Percentiles rank a stretch among this genome's conserved stretches.
Evolutionary conservation across 2,329 filamentous ascomycete genomes (phyloP).

Genomic region (Cladosporium velox): DNA sequence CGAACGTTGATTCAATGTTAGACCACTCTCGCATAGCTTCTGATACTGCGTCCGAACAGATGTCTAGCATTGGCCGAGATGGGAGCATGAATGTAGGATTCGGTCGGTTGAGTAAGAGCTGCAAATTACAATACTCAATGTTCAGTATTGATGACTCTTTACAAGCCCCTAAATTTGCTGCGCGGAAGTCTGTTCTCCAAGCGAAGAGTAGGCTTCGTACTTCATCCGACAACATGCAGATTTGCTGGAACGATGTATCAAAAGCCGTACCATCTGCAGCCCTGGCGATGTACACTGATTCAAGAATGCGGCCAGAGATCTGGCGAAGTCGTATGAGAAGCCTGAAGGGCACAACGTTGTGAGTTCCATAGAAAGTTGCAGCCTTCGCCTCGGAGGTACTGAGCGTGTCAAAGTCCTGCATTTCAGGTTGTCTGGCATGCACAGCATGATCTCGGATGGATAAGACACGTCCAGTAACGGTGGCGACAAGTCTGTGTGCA

Average conservation of each 20-base stretch:
- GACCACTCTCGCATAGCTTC: conserved; percentile 4
- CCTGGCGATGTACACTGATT: background rate
- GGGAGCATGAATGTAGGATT: conserved; percentile 4
- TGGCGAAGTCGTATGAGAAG: background rate
- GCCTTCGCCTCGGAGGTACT: background rate
- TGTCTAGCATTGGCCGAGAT: background rate
- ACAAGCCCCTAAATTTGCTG: background rate
- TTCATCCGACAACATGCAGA: conserved; percentile 1
- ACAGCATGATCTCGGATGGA: background rate
- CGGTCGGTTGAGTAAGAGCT: background rate
- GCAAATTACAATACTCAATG: conserved; percentile 4
- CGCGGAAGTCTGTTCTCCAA: background rate
- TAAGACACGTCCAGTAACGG: background rate
- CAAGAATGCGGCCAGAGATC: background rate
- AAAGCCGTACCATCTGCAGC: conserved; percentile 1
- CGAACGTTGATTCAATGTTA: background rate
- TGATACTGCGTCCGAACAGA: background rate
- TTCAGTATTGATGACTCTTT: background rate
- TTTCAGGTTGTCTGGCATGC: background rate
- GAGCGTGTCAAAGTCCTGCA: background rate
- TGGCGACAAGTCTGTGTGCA: background rate
- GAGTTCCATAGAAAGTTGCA: background rate
- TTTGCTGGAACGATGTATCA: background rate
- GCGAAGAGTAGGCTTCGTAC: background rate
- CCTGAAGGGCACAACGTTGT: background rate